Base-by-base conservation (phyloP, 208 protist genomes). In the Crithidia mellificae region DNA sequence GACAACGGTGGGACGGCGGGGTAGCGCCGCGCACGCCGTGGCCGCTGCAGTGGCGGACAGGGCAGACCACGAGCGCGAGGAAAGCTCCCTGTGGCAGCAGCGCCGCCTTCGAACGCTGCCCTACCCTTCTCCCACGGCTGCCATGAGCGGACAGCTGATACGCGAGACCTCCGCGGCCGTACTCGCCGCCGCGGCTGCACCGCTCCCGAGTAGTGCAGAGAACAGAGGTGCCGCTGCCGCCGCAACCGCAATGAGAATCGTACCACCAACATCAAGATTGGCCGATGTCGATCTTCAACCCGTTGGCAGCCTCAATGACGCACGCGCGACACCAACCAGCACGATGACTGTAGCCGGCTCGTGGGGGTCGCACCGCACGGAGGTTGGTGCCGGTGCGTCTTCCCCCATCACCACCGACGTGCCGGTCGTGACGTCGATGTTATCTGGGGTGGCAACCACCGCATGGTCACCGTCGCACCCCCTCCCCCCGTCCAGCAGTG, bases 91-190 rank as follows among this genome's bases (percentile, higher is more conserved):
- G 46, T 27, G 17, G 7, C 34, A 30, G 12, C 59, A 67, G 56
- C 69, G 69, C 1, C 62, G 70, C 4, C 62, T 57, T 36, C 62
- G 61, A 11, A 44, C 46, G 6, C 41, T 75, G 30, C 62, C 70
- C 17, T 59, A 69, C 62, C 70, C 62, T 4, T 65, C 54, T 5
- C 51, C 70, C 25, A 47, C 29, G 12, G 70, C 70, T 0, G 61
- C n/a, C 1, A 65, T 38, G 24, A 69, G 34, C 36, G 51, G 55
- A 11, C 43, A 49, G 27, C 62, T 68, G 7, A 61, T 75, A 14
- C 53, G 62, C 17, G 34, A 51, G 3, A 14, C 44, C 6, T 15
- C 58, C 14, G 44, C 58, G 3, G 44, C 44, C 19, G 34, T 38
- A 11, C 34, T 38, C 7, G 30, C 58, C 9, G 14, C 15, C 2